Conservation (phyloP, 139 green algal species). For the Ulvella scutata region DNA sequence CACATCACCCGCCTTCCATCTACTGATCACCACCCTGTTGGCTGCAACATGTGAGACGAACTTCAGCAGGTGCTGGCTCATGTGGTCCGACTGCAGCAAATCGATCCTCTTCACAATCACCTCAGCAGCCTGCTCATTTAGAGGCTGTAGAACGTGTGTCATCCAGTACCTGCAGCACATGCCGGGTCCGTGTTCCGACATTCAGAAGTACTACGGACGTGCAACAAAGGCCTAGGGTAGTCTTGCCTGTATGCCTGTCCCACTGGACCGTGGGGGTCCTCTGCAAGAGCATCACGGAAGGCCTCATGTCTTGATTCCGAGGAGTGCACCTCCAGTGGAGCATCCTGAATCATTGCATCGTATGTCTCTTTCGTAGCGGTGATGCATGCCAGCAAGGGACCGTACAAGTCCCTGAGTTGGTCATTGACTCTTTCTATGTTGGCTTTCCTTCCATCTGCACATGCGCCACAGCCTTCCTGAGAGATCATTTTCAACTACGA, state of each 20-base stretch:
- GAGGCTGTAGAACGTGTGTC: constrained; percentile 60
- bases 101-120: constrained; percentile 38
- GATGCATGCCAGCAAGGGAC: constrained; percentile 65
- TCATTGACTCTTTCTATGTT: constrained; percentile 73
- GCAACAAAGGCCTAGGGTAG: neutral
- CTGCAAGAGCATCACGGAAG: constrained; percentile 32
- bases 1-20: constrained; percentile 33
- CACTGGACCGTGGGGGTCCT: constrained; percentile 36
- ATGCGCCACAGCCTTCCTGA: no score
- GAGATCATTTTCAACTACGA: no score
- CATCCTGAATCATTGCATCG: constrained; percentile 45
- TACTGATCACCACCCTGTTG: constrained; percentile 46
- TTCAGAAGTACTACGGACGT: neutral
- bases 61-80: constrained; percentile 64
- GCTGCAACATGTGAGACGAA: constrained; percentile 60
- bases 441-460: constrained; percentile 63
- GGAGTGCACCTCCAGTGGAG: neutral
- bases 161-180: constrained; percentile 52
- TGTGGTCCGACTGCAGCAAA: constrained; percentile 35
- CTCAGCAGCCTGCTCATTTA: constrained; percentile 58
- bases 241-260: constrained; percentile 40
- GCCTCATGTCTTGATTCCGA: constrained; percentile 2
- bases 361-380: constrained; percentile 58
- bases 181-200: neutral
- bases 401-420: constrained; percentile 60